Conservation (phyloP, 495 filamentous ascomycete species). For the Polyplosphaeria fusca region DNA sequence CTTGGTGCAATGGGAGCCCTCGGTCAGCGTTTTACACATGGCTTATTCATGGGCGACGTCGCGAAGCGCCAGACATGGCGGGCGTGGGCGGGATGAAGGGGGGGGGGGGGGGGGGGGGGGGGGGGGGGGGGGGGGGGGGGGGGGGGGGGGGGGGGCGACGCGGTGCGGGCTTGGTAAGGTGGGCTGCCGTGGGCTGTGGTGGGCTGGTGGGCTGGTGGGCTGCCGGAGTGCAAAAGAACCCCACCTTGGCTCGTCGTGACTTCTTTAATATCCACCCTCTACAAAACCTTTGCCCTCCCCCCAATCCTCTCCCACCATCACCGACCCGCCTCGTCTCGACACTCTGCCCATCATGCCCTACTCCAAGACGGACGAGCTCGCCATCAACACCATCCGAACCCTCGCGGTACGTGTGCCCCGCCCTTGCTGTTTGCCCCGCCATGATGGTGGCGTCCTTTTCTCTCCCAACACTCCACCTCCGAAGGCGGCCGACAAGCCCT, state of each 20-base stretch:
- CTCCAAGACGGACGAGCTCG: constrained; percentile 77
- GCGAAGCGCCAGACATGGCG: background rate
- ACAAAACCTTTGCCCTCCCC: constrained; percentile 13
- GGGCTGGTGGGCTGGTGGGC: no score
- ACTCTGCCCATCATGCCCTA: constrained; percentile 77
- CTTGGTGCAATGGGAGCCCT: background rate
- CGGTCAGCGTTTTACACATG: background rate
- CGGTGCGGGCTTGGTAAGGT: no score
- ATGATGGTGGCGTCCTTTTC: constrained; percentile 34
- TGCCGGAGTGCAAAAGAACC: no score
- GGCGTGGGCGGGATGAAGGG: background rate
- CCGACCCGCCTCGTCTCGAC: constrained; percentile 7
- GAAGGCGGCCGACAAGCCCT: constrained; percentile 9
- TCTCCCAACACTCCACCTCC: constrained; percentile 42
- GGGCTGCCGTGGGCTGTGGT: no score
- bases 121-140: no score
- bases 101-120: no score
- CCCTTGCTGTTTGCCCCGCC: constrained; percentile 5
- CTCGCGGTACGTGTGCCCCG: constrained; percentile 68
- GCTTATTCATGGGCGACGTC: constrained; percentile 7
- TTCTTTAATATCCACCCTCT: background rate
- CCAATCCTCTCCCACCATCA: constrained; percentile 3
- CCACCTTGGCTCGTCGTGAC: no score
- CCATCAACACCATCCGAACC: constrained; percentile 95
- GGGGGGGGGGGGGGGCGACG: no score